Evolutionary conservation across 768 basidiomycete genomes (phyloP).

Genomic region (Trametes cubensis): DNA sequence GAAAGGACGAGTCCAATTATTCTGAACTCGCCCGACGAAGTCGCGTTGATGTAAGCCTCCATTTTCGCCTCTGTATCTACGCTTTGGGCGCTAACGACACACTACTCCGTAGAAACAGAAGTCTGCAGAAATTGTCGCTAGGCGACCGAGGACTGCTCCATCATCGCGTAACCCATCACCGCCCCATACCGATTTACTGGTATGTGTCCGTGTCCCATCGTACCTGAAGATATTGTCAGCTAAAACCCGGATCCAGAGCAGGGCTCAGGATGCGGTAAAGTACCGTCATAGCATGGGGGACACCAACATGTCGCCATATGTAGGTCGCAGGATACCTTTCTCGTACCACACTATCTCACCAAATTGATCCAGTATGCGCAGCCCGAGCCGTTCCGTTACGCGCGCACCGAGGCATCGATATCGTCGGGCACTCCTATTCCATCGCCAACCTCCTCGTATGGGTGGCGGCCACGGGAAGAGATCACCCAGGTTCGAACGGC

Average conservation of each 20-base stretch:
- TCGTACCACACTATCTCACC: background rate
- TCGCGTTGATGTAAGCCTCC: constrained; percentile 9
- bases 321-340: background rate
- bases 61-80: background rate
- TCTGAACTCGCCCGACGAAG: background rate
- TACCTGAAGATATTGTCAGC: too few relatives aligned
- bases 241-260: background rate
- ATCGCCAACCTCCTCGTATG: too few relatives aligned
- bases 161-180: background rate
- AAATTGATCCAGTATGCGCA: background rate
- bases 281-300: constrained; percentile 11
- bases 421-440: background rate
- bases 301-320: constrained; percentile 2
- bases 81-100: background rate
- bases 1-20: constrained; percentile 6
- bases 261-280: background rate
- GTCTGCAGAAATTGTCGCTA: background rate
- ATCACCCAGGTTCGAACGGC: background rate
- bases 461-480: too few relatives aligned
- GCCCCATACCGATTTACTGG: background rate
- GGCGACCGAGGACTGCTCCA: constrained; percentile 13
- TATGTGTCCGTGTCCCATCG: too few relatives aligned
- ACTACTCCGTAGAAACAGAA: background rate
- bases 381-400: background rate
- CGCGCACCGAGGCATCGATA: background rate